These are phyloP conservation scores for Aureobasidium subglaciale DNA, from an alignment of 2,329 filamentous ascomycete genomes.

Conservation along the genomic window DNA sequence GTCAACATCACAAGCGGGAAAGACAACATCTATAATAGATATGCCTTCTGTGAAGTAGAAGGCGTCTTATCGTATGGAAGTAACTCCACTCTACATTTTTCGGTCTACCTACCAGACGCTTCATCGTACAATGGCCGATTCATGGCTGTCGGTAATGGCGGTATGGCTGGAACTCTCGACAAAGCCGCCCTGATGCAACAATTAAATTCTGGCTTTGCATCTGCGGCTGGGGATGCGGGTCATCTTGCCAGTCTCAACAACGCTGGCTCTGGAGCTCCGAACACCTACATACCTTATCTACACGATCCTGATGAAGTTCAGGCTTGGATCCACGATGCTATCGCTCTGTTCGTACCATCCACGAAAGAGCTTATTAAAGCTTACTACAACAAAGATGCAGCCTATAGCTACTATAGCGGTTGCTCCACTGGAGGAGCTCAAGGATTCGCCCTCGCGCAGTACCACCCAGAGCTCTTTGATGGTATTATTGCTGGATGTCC, in stretches of 20 bases:
- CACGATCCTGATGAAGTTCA: slow-evolving; percentile 23
- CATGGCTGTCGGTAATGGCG: slow-evolving; percentile 26
- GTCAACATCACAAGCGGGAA: slow-evolving; percentile 18
- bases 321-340: slow-evolving; percentile 34
- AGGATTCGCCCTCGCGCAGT: slow-evolving; percentile 36
- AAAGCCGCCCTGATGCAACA: slow-evolving; percentile 21
- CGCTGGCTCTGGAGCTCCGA: slow-evolving; percentile 21
- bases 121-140: slow-evolving; percentile 22
- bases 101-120: slow-evolving; percentile 23
- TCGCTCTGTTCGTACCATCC: slow-evolving; percentile 28
- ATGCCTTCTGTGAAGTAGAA: slow-evolving; percentile 23
- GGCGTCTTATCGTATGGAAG: slow-evolving; percentile 21
- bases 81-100: slow-evolving; percentile 22
- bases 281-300: slow-evolving; percentile 23
- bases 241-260: slow-evolving; percentile 24
- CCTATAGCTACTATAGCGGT: slow-evolving; percentile 34
- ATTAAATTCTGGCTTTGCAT: slow-evolving; percentile 24
- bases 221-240: slow-evolving; percentile 24
- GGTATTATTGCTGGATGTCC: slow-evolving; percentile 37
- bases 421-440: slow-evolving; percentile 39
- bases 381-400: slow-evolving; percentile 30
- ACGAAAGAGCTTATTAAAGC: slow-evolving; percentile 25
- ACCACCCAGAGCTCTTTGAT: slow-evolving; percentile 36
- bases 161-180: slow-evolving; percentile 25
- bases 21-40: slow-evolving; percentile 17